These are phyloP conservation scores for Cicer arietinum DNA, from an alignment of 306 rosid genomes.

Conservation along the genomic window DNA sequence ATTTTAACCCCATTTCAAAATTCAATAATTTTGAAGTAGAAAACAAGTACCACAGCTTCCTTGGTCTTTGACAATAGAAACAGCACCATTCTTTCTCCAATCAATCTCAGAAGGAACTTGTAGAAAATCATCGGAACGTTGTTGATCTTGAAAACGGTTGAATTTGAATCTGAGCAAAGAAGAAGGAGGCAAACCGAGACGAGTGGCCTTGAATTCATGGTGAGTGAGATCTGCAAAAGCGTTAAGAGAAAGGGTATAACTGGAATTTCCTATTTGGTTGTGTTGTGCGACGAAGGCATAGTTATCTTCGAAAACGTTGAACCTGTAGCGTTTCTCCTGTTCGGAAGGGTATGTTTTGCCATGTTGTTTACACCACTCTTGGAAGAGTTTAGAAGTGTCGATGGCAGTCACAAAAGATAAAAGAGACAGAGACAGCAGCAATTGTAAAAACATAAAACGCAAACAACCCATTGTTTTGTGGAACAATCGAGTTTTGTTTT, in stretches of 20 bases:
- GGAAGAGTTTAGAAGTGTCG: slow-evolving; percentile 61
- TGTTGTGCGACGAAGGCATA: slow-evolving; percentile 61
- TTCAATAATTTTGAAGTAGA: not conserved
- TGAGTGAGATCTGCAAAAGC: slow-evolving; percentile 84
- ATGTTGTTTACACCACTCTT: slow-evolving; percentile 70
- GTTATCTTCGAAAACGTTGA: slow-evolving; percentile 71
- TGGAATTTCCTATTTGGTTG: slow-evolving; percentile 58
- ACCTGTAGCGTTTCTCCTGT: slow-evolving; percentile 62
- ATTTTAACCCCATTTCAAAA: too few species aligned
- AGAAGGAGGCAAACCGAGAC: slow-evolving; percentile 64
- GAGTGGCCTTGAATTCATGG: slow-evolving; percentile 82
- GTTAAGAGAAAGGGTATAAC: slow-evolving; percentile 74
- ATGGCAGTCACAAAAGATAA: slow-evolving; percentile 43
- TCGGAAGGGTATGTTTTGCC: slow-evolving; percentile 67
- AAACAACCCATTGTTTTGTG: slow-evolving; percentile 35
- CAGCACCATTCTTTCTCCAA: slow-evolving; percentile 85
- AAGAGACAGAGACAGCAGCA: slow-evolving; percentile 25
- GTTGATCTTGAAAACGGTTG: slow-evolving; percentile 25
- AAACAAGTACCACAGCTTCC: slow-evolving; percentile 71
- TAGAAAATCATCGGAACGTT: not conserved
- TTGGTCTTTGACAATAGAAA: slow-evolving; percentile 81
- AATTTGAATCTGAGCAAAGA: slow-evolving; percentile 47
- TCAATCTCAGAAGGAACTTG: slow-evolving; percentile 74
- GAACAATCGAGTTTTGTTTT: not conserved
- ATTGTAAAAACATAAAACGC: not conserved